phyloP scores from a whole-genome alignment of 208 protist species.

The Porcisia hertigi region DNA sequence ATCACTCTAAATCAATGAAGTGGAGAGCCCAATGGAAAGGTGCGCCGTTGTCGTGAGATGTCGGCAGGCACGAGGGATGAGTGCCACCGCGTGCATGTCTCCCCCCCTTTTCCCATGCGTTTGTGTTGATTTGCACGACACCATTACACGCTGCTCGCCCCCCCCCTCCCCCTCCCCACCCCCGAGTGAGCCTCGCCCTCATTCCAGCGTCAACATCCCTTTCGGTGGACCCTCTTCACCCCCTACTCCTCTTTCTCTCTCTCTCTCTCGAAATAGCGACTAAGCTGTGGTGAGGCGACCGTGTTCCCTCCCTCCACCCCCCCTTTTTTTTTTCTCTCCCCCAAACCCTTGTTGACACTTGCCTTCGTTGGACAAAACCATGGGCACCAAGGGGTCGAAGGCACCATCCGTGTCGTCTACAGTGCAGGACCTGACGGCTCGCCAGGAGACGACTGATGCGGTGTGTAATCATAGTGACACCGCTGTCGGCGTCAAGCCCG shows the following conservation, averaged over 20 bases:
- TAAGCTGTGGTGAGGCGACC: background rate
- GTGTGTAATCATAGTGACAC: background rate
- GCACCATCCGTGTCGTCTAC: background rate
- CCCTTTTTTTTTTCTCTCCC: background rate
- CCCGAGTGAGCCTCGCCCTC: background rate
- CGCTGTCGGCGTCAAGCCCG: conserved; percentile 16
- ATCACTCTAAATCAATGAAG: too few relatives aligned
- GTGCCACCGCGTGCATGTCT: too few relatives aligned
- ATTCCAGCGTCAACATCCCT: background rate
- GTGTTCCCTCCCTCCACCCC: background rate
- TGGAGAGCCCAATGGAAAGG: too few relatives aligned
- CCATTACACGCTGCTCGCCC: conserved; percentile 9
- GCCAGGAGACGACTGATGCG: background rate
- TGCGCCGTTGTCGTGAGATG: too few relatives aligned
- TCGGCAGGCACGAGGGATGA: too few relatives aligned
- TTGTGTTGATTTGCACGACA: too few relatives aligned
- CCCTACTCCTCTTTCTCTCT: background rate
- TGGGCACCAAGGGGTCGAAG: conserved; percentile 7
- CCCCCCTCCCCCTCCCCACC: background rate
- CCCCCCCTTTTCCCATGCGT: too few relatives aligned
- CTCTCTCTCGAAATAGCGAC: background rate
- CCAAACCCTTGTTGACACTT: background rate
- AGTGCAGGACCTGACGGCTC: background rate
- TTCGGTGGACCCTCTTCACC: background rate
- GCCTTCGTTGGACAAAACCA: background rate